These are phyloP conservation scores for Carex littledalei DNA, from an alignment of 176 grass and related monocot species.

Conservation along the genomic window DNA sequence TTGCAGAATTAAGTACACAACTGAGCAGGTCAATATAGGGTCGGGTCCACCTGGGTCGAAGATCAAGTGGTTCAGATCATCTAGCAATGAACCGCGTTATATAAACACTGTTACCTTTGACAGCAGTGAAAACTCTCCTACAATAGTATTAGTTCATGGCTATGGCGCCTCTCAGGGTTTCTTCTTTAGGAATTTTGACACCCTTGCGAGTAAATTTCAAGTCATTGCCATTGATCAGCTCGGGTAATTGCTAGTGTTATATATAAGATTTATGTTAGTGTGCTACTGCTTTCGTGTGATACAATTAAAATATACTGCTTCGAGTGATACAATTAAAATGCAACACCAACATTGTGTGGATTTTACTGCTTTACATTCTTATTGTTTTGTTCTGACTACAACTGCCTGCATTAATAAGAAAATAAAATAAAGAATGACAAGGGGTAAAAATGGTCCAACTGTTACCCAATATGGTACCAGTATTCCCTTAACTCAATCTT, in stretches of 20 bases:
- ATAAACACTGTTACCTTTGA: conserved; percentile 56
- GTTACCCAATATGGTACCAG: not conserved
- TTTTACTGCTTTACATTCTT: not conserved
- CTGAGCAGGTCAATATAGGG: conserved; percentile 46
- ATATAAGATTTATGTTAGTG: not conserved
- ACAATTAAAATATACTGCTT: too few species aligned
- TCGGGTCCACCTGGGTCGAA: conserved; percentile 43
- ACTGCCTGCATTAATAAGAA: not conserved
- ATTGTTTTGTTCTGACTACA: not conserved
- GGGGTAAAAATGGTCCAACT: not conserved
- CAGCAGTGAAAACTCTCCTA: conserved; percentile 40
- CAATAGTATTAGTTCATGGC: conserved; percentile 44
- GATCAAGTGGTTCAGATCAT: not conserved
- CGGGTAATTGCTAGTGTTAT: conserved; percentile 24
- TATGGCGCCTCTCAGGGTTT: conserved; percentile 50
- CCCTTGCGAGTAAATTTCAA: conserved; percentile 37
- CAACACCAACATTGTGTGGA: not conserved
- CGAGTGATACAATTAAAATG: not conserved
- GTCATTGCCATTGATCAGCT: conserved; percentile 53
- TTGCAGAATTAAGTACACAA: conserved; percentile 33
- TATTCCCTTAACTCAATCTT: not conserved
- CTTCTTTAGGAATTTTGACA: conserved; percentile 49
- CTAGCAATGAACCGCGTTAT: not conserved
- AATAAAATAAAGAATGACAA: not conserved
- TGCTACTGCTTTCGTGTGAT: not conserved